Base-by-base conservation (phyloP, 768 basidiomycete species). In the Coprinopsis sp. region DNA sequence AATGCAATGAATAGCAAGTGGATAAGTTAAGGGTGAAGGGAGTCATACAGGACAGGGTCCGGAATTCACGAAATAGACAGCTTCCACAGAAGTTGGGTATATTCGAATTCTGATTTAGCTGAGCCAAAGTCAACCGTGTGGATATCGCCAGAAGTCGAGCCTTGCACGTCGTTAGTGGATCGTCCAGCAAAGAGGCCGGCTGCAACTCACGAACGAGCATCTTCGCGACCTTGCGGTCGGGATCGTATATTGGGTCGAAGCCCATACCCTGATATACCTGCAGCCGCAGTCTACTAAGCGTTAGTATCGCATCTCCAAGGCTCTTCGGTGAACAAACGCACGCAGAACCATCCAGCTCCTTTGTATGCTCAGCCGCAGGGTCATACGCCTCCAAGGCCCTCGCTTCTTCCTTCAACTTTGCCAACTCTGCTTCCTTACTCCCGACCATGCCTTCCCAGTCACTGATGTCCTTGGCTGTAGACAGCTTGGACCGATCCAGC, bases 381-480 rank as follows among this genome's bases (percentile, higher is more conserved):
- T 91, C 87, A 42, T 77, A 81, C 33, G 73, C 73, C 58, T 90
- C 87, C 50, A 87, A 60, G 33, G 60, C 64, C 25, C 73, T 71
- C 0, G 75, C 74, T 51, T 81, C 79, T 44, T 84, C 84, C 54
- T 84, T 85, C 49, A 91, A 66, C 4, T 71, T 68, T 6, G 84
- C 71, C 0, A 88, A 74, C 57, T 87, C 85, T 2, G 78, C 81
- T 55, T 90, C 85, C 55, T 79, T 82, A 55, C 75, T 78, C 5
- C 79, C 79, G 5, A 85, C 61, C 37, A 78, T 61, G 31, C 77
- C 73, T 64, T 91, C 86, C 1, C 75, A 71, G 52, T 89, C 87
- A 41, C 82, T 82, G 52, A 89, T 84, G 4, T 83, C 77, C 56
- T 91, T 91, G 19, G 74, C 80, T 13, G 88, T 71, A 13, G 83